Evolutionary conservation across 2,329 filamentous ascomycete species (phyloP), one percentile per base, ranked within the genome.

Genomic region (Aspergillus fijiensis): DNA sequence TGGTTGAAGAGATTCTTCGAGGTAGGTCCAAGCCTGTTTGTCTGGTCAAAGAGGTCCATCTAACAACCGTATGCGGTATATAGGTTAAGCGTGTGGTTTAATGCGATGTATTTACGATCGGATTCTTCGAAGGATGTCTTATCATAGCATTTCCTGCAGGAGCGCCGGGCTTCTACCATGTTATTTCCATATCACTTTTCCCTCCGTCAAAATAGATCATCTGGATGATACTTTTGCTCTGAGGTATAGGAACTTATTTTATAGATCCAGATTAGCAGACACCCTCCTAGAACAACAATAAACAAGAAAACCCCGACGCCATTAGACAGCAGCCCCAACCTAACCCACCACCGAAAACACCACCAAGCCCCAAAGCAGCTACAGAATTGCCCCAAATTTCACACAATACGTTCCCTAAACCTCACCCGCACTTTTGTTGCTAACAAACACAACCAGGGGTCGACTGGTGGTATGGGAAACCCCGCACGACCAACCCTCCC

Each of bases 1-100:
- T 99, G 95, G 93, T 80, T 99, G 76, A 95, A 96, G 82, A 87
- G 95, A 74, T 99, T 99, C 85, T 97, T 97, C 74, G 93, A 97
- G 87, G 87, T 88, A 74, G 64, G 78, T 66, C 5, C 68, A 62
- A 42, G 4, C 10, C 27, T 16, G 31, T 35, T 19, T 16, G 19
- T 50, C 2, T n/a, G n/a, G 7, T n/a, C 11, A 16, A 19, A n/a
- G 14, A 29, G 27, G 27, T 29, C 23, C 42, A 31, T n/a, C 54
- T 63, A 39, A 63, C 48, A 14, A 9, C 6, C 19, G 25, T 5
- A 49, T 5, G 39, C 39, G 27, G 39, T 16, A 7, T 63, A 60
- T 62, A 80, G 78, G 78, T 80, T 67, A 80, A 80, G 73, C 77
- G 78, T 59, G 78, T 80, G 69, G 78, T 80, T 67, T 80, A 35